Evolutionary conservation across 106 monocot genomes (phyloP).

Genomic region (Posidonia australis): DNA sequence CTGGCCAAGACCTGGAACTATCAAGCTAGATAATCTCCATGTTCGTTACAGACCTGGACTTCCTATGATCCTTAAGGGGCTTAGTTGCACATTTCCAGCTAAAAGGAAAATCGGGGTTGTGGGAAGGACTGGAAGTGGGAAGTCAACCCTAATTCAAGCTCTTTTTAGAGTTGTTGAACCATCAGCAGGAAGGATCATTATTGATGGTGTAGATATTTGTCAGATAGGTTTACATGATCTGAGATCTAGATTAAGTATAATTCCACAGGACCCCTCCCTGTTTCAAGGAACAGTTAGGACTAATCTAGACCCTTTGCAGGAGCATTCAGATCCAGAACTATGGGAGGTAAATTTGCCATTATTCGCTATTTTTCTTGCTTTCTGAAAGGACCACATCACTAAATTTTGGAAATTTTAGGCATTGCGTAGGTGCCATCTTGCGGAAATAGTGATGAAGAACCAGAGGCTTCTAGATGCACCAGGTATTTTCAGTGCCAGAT

Average conservation of each 20-base stretch:
- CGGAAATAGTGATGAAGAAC: slow-evolving; percentile 42
- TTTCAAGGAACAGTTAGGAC: slow-evolving; percentile 76
- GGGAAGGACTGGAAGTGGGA: slow-evolving; percentile 89
- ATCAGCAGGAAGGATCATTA: slow-evolving; percentile 49
- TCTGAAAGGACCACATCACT: not conserved
- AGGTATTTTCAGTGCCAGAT: slow-evolving; percentile 37
- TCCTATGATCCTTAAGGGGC: slow-evolving; percentile 61
- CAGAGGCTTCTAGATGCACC: slow-evolving; percentile 56
- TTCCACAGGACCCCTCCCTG: slow-evolving; percentile 87
- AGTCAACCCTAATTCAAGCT: slow-evolving; percentile 87
- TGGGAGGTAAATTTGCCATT: slow-evolving; percentile 55
- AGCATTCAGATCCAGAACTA: slow-evolving; percentile 61
- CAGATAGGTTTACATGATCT: slow-evolving; percentile 70
- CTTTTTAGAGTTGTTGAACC: slow-evolving; percentile 85
- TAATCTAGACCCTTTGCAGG: slow-evolving; percentile 70
- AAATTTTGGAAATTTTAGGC: slow-evolving; percentile 26
- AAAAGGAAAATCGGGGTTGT: slow-evolving; percentile 70
- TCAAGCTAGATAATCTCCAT: slow-evolving; percentile 48
- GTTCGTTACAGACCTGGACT: slow-evolving; percentile 40
- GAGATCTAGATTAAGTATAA: slow-evolving; percentile 70
- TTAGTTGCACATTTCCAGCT: slow-evolving; percentile 69
- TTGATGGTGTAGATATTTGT: slow-evolving; percentile 59
- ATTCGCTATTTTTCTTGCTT: not conserved
- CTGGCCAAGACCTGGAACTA: slow-evolving; percentile 58
- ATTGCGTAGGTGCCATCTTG: slow-evolving; percentile 51